Percentiles rank a stretch among this genome's conserved stretches.
Conservation (phyloP, 768 basidiomycete genomes). For the Kwoniella bestiolae region DNA sequence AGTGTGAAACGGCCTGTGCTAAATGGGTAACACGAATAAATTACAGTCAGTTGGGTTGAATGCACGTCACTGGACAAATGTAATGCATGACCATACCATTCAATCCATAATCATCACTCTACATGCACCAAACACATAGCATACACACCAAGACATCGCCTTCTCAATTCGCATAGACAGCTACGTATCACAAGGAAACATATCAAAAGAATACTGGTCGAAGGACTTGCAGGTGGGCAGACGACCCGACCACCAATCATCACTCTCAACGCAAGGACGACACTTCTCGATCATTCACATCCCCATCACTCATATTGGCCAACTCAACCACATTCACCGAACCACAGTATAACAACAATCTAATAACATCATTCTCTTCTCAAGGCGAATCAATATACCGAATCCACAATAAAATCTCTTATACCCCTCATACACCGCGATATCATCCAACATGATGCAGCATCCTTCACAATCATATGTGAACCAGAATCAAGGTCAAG, state of each 20-base stretch:
- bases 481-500: conserved; percentile 5
- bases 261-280: not conserved
- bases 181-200: not conserved
- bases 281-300: not conserved
- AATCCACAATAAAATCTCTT: no score
- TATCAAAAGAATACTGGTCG: not conserved
- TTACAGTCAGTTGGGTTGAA: not conserved
- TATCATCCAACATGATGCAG: conserved; percentile 3
- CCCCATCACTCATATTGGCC: not conserved
- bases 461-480: conserved; percentile 8
- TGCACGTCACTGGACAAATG: conserved; percentile 1
- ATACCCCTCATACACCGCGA: not conserved
- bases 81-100: not conserved
- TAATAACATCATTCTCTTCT: no score
- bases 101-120: not conserved
- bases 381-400: not conserved
- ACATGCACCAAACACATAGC: no score
- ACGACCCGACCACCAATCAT: not conserved
- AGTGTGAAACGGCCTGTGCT: not conserved
- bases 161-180: not conserved
- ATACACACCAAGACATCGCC: not conserved
- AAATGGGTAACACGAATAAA: not conserved
- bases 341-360: no score
- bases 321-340: no score
- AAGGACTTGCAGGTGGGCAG: not conserved